Evolutionary conservation across 495 filamentous ascomycete genomes (phyloP).

Genomic region (Neurospora tetrasperma): DNA sequence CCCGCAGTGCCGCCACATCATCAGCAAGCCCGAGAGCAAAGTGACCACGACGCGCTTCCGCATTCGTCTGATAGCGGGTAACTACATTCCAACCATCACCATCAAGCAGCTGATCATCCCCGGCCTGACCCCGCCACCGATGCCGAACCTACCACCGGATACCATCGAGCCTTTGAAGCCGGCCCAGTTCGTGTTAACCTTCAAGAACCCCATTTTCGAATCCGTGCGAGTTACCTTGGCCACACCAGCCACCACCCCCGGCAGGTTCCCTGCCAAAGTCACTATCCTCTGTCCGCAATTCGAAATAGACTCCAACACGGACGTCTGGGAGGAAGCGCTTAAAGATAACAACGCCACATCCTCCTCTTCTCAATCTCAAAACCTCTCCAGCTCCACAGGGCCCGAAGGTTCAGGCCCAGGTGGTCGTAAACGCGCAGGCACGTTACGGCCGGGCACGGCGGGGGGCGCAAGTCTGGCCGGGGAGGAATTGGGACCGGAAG

Average conservation of each 20-base stretch:
- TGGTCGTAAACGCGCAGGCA: background rate
- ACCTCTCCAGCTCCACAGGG: background rate
- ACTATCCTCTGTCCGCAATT: conserved; percentile 93
- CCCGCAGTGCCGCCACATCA: conserved; percentile 83
- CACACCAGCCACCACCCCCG: conserved; percentile 72
- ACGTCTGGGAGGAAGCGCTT: conserved; percentile 92
- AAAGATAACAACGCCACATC: conserved; percentile 25
- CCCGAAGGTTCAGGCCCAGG: background rate
- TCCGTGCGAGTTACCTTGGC: conserved; percentile 76
- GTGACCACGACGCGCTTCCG: conserved; percentile 75
- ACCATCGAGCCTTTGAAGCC: conserved; percentile 56
- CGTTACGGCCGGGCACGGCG: conserved; percentile 20
- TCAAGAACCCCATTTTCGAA: conserved; percentile 92
- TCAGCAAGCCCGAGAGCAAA: conserved; percentile 89
- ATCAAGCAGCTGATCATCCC: conserved; percentile 53
- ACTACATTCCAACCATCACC: conserved; percentile 73
- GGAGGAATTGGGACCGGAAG: conserved; percentile 49
- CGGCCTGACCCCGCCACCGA: conserved; percentile 4
- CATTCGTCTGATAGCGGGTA: conserved; percentile 79
- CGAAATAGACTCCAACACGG: conserved; percentile 87
- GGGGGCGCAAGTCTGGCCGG: conserved; percentile 28
- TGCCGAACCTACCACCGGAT: conserved; percentile 4
- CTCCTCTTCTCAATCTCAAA: background rate
- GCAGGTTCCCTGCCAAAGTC: conserved; percentile 64
- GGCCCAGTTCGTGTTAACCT: conserved; percentile 73